phyloP scores from a whole-genome alignment of 2,329 filamentous ascomycete species.

The Ascomycota sp. region DNA sequence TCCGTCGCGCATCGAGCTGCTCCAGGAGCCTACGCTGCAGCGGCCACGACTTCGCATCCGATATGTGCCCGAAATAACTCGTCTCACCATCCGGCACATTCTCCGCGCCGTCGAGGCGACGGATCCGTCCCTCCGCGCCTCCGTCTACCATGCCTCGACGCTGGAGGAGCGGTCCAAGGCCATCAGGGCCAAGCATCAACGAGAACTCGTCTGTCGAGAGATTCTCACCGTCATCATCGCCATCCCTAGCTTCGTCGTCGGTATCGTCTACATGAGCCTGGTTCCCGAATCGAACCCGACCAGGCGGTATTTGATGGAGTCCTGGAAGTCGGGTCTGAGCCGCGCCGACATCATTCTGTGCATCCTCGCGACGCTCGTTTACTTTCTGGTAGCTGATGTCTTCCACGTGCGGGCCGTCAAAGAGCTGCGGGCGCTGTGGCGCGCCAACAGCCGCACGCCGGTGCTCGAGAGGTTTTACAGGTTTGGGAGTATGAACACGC shows the following conservation, averaged over 20 bases:
- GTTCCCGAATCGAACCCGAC: constrained; percentile 33
- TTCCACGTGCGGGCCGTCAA: constrained; percentile 65
- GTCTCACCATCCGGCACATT: constrained; percentile 55
- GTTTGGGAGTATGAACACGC: constrained; percentile 93
- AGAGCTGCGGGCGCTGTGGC: constrained; percentile 59
- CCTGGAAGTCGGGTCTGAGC: constrained; percentile 49
- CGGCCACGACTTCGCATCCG: constrained; percentile 45
- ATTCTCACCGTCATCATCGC: constrained; percentile 44
- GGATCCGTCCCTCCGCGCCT: constrained; percentile 42
- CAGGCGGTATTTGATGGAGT: constrained; percentile 44
- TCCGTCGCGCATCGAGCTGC: constrained; percentile 25
- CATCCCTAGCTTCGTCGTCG: constrained; percentile 68
- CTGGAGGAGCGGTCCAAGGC: constrained; percentile 59
- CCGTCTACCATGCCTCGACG: constrained; percentile 57
- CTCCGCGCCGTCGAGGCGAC: constrained; percentile 41
- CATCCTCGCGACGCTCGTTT: constrained; percentile 63
- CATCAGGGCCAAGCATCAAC: constrained; percentile 49
- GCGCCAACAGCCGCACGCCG: constrained; percentile 48
- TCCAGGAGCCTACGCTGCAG: constrained; percentile 31
- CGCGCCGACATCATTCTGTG: constrained; percentile 62
- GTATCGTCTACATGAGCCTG: constrained; percentile 78
- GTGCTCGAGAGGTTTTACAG: constrained; percentile 57
- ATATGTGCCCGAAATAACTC: constrained; percentile 46
- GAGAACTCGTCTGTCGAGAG: constrained; percentile 45
- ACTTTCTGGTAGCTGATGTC: constrained; percentile 65